A percentile compares a stretch with the other conserved stretches of the same genome.
Evolutionary conservation across 257 asterid genomes (phyloP).

Genomic region (Cinchona pubescens): DNA sequence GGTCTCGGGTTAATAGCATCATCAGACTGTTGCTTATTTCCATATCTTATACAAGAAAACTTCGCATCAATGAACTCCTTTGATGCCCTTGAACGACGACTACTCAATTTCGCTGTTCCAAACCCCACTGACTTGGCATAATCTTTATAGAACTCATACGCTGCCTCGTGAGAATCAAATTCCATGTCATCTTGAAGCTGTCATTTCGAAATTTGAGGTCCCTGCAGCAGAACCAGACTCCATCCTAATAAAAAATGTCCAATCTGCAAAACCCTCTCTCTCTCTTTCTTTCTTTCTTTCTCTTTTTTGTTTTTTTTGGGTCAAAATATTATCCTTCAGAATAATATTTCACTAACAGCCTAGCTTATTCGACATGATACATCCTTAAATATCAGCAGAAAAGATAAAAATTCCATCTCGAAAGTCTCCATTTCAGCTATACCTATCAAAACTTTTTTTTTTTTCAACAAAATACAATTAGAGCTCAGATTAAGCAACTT

Average conservation of each 20-base stretch:
- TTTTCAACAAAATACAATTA: background rate
- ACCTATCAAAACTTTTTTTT: background rate
- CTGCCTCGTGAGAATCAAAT: constrained; percentile 82
- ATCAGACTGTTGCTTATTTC: constrained; percentile 90
- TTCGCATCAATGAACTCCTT: constrained; percentile 93
- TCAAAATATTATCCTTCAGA: background rate
- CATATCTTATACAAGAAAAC: constrained; percentile 92
- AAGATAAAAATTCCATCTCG: background rate
- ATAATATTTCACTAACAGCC: background rate
- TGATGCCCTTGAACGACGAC: constrained; percentile 88
- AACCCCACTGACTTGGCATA: constrained; percentile 85
- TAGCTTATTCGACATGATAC: background rate
- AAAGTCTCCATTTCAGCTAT: background rate
- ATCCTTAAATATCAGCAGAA: background rate
- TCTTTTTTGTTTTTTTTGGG: background rate
- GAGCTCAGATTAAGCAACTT: background rate
- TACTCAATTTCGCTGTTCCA: constrained; percentile 92
- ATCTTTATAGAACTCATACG: constrained; percentile 74
- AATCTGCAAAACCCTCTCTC: background rate
- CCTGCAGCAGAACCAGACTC: constrained; percentile 39
- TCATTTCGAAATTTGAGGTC: constrained; percentile 47
- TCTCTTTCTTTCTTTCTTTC: background rate
- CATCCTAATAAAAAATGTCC: constrained; percentile 30
- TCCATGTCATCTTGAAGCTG: constrained; percentile 63
- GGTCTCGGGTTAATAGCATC: constrained; percentile 94